Evolutionary conservation across 2,329 filamentous ascomycete genomes (phyloP).

Genomic region (Hymenoscyphus repandus): DNA sequence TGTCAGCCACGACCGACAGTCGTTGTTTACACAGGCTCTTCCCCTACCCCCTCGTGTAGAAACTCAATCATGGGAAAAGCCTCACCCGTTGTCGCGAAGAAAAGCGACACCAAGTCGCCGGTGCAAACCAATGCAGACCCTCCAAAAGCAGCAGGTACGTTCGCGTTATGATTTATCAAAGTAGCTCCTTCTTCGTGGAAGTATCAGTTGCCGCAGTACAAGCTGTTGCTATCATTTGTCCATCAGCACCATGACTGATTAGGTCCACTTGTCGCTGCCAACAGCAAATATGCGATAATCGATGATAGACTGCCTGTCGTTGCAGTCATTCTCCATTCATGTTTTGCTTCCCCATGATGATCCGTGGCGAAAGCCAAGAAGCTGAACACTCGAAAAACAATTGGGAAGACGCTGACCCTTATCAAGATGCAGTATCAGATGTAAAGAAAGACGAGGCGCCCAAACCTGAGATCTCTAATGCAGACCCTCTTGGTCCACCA

Average conservation of each 20-base stretch:
- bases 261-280: too few relatives aligned
- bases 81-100: conserved; percentile 20
- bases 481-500: conserved; percentile 65
- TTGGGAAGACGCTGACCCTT: background rate
- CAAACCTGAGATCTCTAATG: conserved; percentile 50
- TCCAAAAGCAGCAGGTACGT: conserved; percentile 21
- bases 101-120: conserved; percentile 22
- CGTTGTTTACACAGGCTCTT: conserved; percentile 3
- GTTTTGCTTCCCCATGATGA: background rate
- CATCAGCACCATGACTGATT: too few relatives aligned
- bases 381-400: background rate
- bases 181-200: background rate
- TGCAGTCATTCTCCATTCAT: background rate
- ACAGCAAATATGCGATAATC: too few relatives aligned
- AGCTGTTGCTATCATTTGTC: background rate
- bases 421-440: conserved; percentile 32
- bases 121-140: conserved; percentile 20
- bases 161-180: background rate
- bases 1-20: conserved; percentile 7
- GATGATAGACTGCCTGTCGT: background rate
- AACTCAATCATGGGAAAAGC: conserved; percentile 25
- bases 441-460: conserved; percentile 36
- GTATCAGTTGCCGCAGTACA: background rate
- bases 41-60: conserved; percentile 5
- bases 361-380: background rate